These are phyloP conservation scores for Exophiala sp. DNA, from an alignment of 2,329 filamentous ascomycete species.

Conservation along the genomic window DNA sequence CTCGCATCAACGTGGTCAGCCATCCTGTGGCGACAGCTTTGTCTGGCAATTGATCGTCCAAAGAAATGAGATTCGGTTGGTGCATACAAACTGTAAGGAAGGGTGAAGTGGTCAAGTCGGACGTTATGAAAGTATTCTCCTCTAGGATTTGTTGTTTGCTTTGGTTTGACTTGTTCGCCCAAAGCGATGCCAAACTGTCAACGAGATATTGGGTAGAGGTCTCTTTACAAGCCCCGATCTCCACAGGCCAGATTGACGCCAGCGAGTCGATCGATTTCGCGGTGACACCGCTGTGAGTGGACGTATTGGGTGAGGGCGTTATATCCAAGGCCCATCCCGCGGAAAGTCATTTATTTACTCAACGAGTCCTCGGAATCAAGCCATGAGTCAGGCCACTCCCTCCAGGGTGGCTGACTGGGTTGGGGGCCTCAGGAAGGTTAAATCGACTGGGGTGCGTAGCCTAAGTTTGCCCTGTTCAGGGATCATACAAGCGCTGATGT, in stretches of 20 bases:
- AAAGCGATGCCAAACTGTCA: conserved; percentile 1
- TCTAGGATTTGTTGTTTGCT: not conserved
- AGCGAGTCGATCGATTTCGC: not conserved
- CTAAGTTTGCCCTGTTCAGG: no score
- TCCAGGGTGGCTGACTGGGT: no score
- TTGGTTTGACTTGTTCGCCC: not conserved
- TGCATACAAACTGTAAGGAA: not conserved
- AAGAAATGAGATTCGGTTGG: not conserved
- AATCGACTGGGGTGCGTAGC: no score
- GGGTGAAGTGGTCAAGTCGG: not conserved
- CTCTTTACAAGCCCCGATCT: not conserved
- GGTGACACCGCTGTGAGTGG: no score
- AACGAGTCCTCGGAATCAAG: no score
- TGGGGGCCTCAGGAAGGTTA: no score
- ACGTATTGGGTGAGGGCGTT: not conserved
- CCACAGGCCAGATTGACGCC: not conserved
- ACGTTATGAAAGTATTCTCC: not conserved
- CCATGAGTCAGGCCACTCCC: no score
- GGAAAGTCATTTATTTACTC: no score
- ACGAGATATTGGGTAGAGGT: conserved; percentile 1
- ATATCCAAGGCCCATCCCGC: not conserved
- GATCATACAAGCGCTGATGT: no score
- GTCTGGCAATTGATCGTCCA: conserved; percentile 1
- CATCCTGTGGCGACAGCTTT: not conserved
- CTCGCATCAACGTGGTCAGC: not conserved